Evolutionary conservation across 2,329 filamentous ascomycete species (phyloP).

Genomic region (Exophiala sp.): DNA sequence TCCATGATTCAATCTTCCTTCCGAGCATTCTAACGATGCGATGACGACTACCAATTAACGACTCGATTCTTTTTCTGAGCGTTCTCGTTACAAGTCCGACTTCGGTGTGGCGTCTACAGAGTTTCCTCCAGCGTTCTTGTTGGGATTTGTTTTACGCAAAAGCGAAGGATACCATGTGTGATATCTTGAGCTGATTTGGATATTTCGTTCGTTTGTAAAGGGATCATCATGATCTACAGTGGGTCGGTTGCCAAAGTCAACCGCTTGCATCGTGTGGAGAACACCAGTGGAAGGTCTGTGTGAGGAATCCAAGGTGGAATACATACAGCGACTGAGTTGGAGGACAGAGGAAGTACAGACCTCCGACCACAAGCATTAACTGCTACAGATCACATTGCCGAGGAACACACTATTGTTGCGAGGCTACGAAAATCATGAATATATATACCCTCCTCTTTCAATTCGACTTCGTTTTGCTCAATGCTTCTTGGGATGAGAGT

Average conservation of each 20-base stretch:
- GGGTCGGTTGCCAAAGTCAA: too few relatives aligned
- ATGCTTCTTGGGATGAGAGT: neutral
- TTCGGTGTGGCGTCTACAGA: slow-evolving; percentile 11
- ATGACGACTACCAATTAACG: slow-evolving; percentile 12
- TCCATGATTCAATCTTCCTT: neutral
- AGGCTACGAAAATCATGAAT: slow-evolving; percentile 1
- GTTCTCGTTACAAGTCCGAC: slow-evolving; percentile 16
- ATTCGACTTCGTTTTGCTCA: neutral
- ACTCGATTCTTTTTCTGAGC: slow-evolving; percentile 15
- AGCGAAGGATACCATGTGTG: neutral
- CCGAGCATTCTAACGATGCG: slow-evolving; percentile 22
- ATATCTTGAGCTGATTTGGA: neutral
- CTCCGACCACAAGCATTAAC: neutral
- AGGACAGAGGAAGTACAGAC: neutral
- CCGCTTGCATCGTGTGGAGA: too few relatives aligned
- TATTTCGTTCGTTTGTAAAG: neutral
- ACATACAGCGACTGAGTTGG: too few relatives aligned
- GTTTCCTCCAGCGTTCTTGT: slow-evolving; percentile 3
- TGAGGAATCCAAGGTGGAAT: too few relatives aligned
- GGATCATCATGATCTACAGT: too few relatives aligned
- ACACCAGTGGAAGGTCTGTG: too few relatives aligned
- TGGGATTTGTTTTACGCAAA: neutral
- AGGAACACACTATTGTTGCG: neutral
- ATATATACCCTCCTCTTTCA: neutral
- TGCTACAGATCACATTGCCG: neutral